phyloP scores from a whole-genome alignment of 441 rosid species.

The Pelargonium cotyledonis region DNA sequence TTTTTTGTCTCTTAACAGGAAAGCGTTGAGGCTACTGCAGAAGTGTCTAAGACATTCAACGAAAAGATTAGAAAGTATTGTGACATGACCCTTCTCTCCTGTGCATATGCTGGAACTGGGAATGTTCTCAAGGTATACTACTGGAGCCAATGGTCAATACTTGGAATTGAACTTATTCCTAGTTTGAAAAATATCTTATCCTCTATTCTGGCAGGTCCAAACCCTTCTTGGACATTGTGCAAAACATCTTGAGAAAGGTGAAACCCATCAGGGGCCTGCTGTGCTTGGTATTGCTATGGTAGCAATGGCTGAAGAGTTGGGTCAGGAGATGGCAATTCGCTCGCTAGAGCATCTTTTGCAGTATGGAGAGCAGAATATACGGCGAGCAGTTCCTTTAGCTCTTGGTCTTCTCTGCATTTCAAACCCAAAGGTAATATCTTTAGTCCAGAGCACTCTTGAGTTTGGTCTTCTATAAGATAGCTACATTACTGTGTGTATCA shows the following conservation, averaged over 20 bases:
- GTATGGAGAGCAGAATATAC: conserved; percentile 81
- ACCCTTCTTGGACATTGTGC: conserved; percentile 81
- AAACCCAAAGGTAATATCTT: conserved; percentile 75
- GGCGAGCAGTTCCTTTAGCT: conserved; percentile 88
- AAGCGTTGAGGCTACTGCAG: conserved; percentile 79
- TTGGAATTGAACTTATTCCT: not conserved
- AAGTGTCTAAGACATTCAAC: conserved; percentile 81
- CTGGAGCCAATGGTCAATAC: conserved; percentile 12
- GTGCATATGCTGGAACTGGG: conserved; percentile 98
- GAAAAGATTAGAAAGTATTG: conserved; percentile 78
- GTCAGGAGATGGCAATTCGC: conserved; percentile 92
- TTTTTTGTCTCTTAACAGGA: conserved; percentile 42
- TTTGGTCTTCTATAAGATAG: not conserved
- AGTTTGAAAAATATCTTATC: not conserved
- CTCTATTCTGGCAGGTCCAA: conserved; percentile 52
- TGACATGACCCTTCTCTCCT: conserved; percentile 82
- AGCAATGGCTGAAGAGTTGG: conserved; percentile 96
- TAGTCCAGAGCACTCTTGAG: not conserved
- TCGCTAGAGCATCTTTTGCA: conserved; percentile 88
- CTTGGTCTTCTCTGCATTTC: conserved; percentile 96
- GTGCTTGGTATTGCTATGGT: conserved; percentile 98
- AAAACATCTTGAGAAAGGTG: conserved; percentile 78
- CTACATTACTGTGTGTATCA: not conserved
- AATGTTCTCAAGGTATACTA: conserved; percentile 76
- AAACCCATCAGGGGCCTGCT: conserved; percentile 87